phyloP scores from a whole-genome alignment of 352 stramenopile genomes.

The Pythium scleroteichum region DNA sequence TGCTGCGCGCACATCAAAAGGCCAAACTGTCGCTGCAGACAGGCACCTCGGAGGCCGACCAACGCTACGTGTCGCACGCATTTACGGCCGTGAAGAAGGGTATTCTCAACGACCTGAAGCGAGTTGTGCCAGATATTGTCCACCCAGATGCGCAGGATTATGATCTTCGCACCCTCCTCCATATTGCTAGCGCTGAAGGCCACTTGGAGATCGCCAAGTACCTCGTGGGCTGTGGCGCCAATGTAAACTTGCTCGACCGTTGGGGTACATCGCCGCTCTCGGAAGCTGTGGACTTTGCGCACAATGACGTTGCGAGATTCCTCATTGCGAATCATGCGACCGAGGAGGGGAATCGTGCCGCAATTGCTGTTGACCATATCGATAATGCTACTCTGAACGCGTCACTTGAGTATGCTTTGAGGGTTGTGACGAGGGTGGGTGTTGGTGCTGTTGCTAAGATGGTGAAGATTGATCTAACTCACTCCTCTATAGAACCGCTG shows the following conservation, averaged over 20 bases:
- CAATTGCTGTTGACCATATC: slow-evolving; percentile 60
- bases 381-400: slow-evolving; percentile 53
- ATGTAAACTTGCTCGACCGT: slow-evolving; percentile 79
- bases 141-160: slow-evolving; percentile 74
- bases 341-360: slow-evolving; percentile 58
- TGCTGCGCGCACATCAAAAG: slow-evolving; percentile 64
- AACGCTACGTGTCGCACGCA: slow-evolving; percentile 47
- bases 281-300: slow-evolving; percentile 75
- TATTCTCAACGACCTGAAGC: slow-evolving; percentile 44
- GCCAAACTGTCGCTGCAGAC: slow-evolving; percentile 39
- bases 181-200: slow-evolving; percentile 75
- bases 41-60: slow-evolving; percentile 35
- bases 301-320: slow-evolving; percentile 73
- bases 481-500: slow-evolving; percentile 46
- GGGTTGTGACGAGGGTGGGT: slow-evolving; percentile 57
- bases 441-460: background rate
- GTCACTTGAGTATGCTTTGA: slow-evolving; percentile 70
- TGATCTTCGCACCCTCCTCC: slow-evolving; percentile 66
- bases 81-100: slow-evolving; percentile 62
- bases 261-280: slow-evolving; percentile 76
- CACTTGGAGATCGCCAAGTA: slow-evolving; percentile 57
- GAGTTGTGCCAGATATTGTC: slow-evolving; percentile 59
- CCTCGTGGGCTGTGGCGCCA: slow-evolving; percentile 65
- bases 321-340: slow-evolving; percentile 62
- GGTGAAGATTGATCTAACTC: background rate